phyloP scores from a whole-genome alignment of 345 rosid species.

The Hibiscus mutabilis region DNA sequence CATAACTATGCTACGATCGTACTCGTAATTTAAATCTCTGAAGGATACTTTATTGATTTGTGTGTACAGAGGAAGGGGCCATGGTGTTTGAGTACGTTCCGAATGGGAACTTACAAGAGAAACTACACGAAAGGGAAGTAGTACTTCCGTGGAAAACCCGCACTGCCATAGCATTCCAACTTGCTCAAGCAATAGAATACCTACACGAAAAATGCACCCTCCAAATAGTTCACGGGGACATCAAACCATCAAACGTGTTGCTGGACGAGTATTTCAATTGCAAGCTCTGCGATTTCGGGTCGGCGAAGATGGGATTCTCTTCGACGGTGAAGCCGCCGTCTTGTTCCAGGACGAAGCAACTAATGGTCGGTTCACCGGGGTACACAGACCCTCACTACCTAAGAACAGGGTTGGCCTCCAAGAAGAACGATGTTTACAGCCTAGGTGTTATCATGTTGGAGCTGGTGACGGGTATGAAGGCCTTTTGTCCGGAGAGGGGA shows the following conservation, averaged over 20 bases:
- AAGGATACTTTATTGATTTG: neutral
- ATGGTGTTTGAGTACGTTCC: constrained; percentile 2
- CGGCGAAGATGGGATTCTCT: constrained; percentile 1
- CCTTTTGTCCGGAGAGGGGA: neutral
- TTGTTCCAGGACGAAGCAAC: neutral
- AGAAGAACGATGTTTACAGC: neutral
- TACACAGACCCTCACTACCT: neutral
- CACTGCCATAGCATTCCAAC: neutral
- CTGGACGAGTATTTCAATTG: neutral
- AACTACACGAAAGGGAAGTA: neutral
- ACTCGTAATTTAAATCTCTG: too few relatives aligned
- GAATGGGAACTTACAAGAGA: neutral
- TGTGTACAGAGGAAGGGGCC: neutral
- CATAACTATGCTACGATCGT: too few relatives aligned
- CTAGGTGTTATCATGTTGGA: neutral
- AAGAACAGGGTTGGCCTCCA: neutral
- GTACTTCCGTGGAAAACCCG: neutral
- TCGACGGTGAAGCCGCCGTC: neutral
- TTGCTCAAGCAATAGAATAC: constrained; percentile 1
- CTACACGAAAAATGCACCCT: neutral
- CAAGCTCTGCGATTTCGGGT: constrained; percentile 6
- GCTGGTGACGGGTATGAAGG: neutral
- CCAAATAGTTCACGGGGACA: neutral
- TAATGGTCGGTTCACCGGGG: neutral
- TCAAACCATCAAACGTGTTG: neutral